A percentile compares a stretch with the other conserved stretches of the same genome.
phyloP scores from a whole-genome alignment of 352 stramenopile genomes.

The Globisporangium parvum region DNA sequence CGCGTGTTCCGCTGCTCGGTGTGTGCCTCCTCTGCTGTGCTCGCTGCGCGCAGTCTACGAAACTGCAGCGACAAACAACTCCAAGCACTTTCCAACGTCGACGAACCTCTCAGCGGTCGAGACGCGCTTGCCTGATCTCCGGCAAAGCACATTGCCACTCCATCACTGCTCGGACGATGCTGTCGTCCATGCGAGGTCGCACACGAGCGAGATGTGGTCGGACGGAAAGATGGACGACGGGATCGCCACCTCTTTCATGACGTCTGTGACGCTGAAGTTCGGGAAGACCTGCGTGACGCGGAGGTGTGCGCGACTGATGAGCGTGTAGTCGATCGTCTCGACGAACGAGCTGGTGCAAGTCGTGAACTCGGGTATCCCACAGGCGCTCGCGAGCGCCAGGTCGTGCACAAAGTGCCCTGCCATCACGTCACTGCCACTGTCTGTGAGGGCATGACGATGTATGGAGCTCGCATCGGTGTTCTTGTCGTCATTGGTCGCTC shows the following conservation, averaged over 20 bases:
- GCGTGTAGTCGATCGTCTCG: conserved; percentile 67
- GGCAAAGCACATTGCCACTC: too few relatives aligned
- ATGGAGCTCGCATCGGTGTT: too few relatives aligned
- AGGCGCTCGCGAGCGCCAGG: conserved; percentile 45
- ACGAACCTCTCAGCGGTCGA: conserved; percentile 27
- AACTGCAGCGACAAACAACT: conserved; percentile 38
- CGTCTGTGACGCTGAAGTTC: conserved; percentile 52
- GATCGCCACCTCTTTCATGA: conserved; percentile 48
- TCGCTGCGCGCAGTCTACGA: conserved; percentile 42
- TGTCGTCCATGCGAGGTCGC: conserved; percentile 40
- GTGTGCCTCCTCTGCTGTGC: too few relatives aligned
- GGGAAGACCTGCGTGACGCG: conserved; percentile 46
- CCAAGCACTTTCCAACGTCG: conserved; percentile 26
- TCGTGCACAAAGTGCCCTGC: conserved; percentile 37
- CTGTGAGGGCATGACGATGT: too few relatives aligned
- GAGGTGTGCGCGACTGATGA: conserved; percentile 32
- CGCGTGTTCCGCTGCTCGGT: background rate
- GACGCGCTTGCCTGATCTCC: conserved; percentile 41
- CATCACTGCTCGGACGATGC: too few relatives aligned
- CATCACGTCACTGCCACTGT: too few relatives aligned
- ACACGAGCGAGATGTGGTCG: conserved; percentile 74
- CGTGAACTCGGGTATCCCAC: conserved; percentile 62
- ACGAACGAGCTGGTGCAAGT: conserved; percentile 63
- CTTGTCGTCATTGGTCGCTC: too few relatives aligned
- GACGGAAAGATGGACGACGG: conserved; percentile 69